Base-by-base conservation (phyloP, 2,329 filamentous ascomycete genomes). In the Diplodia sapinea region DNA sequence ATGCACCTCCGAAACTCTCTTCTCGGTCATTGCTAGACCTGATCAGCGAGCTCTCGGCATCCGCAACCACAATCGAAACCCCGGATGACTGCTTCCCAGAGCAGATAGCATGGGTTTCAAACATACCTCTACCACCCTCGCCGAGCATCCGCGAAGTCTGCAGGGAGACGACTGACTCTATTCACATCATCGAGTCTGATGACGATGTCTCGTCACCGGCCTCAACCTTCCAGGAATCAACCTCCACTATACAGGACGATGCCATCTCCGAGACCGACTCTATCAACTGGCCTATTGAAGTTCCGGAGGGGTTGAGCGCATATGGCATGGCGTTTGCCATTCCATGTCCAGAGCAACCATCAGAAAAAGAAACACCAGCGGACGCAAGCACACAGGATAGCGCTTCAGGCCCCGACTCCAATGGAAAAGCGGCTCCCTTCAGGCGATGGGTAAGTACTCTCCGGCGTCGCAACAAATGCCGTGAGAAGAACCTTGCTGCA, bases 371-470 rank as follows among this genome's bases (percentile, higher is more conserved):
- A 4, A 17, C 12, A 7, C 20, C n/a, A 26, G 12, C n/a, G 6
- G 54, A 51, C 33, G 20, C 23, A n/a, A 17, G 9, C n/a, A n/a
- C 15, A 1, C 23, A n/a, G 3, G 63, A 56, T 36, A 7, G 11
- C 11, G 12, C 38, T 20, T 33, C 38, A 5, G 17, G 12, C 4
- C 20, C 26, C 2, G 43, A 29, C 26, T n/a, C 36, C 0, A 38
- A 20, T 17, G 36, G 36, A 31, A 64, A 64, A 15, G 26, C 47
- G 5, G 47, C 59, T 20, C 87, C 89, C 2, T 93, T 94, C 73
- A 85, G 87, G 55, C 89, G 86, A 75, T 94, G 91, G 91, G 87
- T 94, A 79, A 89, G 83, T 70, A 90, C 86, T 4, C 79, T 94
- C 23, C 87, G 90, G 69, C 86, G 84, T 69, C 86, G 86, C 73